phyloP scores from a whole-genome alignment of 2,329 filamentous ascomycete species.

The Hortaea sp. region DNA sequence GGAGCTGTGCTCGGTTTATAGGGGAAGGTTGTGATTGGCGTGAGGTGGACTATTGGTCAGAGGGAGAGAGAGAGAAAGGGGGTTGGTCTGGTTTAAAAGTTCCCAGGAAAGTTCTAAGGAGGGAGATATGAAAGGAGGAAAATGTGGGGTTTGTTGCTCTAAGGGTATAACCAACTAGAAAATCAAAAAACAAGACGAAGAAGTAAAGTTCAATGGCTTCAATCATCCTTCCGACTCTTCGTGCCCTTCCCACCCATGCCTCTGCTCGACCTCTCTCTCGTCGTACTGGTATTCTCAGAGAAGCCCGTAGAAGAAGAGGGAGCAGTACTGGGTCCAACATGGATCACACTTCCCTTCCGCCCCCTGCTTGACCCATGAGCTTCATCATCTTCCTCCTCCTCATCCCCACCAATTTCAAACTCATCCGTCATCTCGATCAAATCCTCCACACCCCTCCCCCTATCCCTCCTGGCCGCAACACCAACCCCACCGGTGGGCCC shows the following conservation, averaged over 20 bases:
- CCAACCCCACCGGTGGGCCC: too few species aligned
- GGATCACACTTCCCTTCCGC: constrained; percentile 13
- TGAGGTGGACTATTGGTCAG: too few species aligned
- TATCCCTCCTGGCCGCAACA: constrained; percentile 17
- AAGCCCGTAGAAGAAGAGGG: constrained; percentile 17
- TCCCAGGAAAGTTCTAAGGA: too few species aligned
- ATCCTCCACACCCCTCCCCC: constrained; percentile 45
- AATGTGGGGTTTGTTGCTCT: not conserved
- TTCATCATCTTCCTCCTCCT: constrained; percentile 20
- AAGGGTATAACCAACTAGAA: not conserved
- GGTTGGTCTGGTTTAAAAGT: too few species aligned
- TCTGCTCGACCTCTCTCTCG: constrained; percentile 9
- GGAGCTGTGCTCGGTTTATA: constrained; percentile 9
- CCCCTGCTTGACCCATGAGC: constrained; percentile 15
- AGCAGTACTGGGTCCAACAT: constrained; percentile 9
- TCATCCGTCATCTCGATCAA: constrained; percentile 63
- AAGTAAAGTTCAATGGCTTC: constrained; percentile 3
- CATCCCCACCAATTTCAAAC: constrained; percentile 31
- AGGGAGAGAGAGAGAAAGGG: too few species aligned
- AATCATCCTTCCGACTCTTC: constrained; percentile 25
- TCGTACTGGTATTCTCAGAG: constrained; percentile 13
- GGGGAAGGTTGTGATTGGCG: not conserved
- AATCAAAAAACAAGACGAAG: not conserved
- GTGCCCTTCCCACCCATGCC: not conserved
- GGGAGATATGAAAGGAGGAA: too few species aligned